Conservation (phyloP, 225 moss, liverwort and hornwort genomes). For the Takakia lepidozioides region DNA sequence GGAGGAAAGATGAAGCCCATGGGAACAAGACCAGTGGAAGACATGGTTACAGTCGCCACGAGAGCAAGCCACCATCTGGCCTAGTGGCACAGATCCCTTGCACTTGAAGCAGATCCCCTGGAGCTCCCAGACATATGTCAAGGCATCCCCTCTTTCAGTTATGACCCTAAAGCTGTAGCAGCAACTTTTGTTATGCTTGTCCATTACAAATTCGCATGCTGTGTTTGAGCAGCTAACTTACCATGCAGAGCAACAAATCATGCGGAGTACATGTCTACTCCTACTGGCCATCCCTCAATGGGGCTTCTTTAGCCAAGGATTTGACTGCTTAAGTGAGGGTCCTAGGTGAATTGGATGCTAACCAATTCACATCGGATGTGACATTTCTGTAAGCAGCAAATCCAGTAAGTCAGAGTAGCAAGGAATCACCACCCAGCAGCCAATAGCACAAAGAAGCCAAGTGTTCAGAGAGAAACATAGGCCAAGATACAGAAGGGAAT, state of each 20-base stretch:
- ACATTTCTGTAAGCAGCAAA: too few relatives aligned
- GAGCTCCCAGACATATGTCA: slow-evolving; percentile 5
- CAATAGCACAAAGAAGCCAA: neutral
- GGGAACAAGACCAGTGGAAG: slow-evolving; percentile 55
- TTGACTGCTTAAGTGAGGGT: too few relatives aligned
- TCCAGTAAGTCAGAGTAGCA: too few relatives aligned
- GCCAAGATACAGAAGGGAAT: slow-evolving; percentile 11
- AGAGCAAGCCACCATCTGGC: slow-evolving; percentile 40
- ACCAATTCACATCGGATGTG: too few relatives aligned
- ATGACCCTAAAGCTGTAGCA: neutral
- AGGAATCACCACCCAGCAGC: too few relatives aligned
- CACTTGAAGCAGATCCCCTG: slow-evolving; percentile 38
- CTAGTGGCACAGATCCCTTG: slow-evolving; percentile 23
- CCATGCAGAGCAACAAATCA: neutral
- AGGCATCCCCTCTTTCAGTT: slow-evolving; percentile 2
- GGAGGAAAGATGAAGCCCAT: slow-evolving; percentile 36
- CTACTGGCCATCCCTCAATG: too few relatives aligned
- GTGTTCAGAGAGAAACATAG: neutral
- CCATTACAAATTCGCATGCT: too few relatives aligned
- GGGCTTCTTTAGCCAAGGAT: too few relatives aligned
- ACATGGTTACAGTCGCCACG: slow-evolving; percentile 44
- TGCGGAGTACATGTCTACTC: too few relatives aligned
- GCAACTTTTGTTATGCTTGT: neutral
- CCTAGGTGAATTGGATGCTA: too few relatives aligned
- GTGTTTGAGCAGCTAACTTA: neutral